Evolutionary conservation across 1,139 yeast species (phyloP), one percentile per base, ranked within the genome.

Genomic region (Hyphopichia fennica): DNA sequence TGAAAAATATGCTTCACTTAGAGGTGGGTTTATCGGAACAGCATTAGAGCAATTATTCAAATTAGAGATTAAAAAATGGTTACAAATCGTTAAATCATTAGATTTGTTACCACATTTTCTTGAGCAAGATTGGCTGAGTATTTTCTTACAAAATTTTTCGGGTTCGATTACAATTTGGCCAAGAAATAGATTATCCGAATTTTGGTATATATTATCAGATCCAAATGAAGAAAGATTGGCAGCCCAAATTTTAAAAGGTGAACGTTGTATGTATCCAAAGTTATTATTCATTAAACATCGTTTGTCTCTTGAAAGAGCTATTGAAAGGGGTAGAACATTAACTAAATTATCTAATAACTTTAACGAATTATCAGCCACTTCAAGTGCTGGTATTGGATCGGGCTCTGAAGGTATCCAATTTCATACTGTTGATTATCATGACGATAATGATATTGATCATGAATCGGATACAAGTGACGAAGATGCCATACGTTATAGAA

Each of bases 101-200:
- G 89, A 85, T 49, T 65, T 87, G 31, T 65, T 85, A 37, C 95
- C 95, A 2, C 79, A 79, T 48, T 60, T 85, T 37, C 63, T 82
- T 63, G 86, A 84, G 52, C 90, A 83, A 58, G 95, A 87, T 60
- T 87, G 93, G 93, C 83, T 87, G 54, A 82, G 80, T 54, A 73
- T 87, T 35, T 87, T 87, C 77, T 64, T 87, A 31, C 95, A 87
- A 62, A 70, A 77, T 45, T 87, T 87, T 54, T 79, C 84, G 34
- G 95, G 95, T 2, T 72, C 87, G 0, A 82, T 87, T 10, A 87
- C 95, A 0, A 72, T 87, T 25, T 86, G 90, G 84, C 95, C 95
- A 3, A 73, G 83, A 49, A 78, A 82, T 50, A 66, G 67, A 35
- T 58, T 84, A 15, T 62, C 57, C 31, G 95, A 87, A 56, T 81